Evolutionary conservation across 1,139 yeast genomes (phyloP).

Genomic region (Saccharomycopsis phalli): DNA sequence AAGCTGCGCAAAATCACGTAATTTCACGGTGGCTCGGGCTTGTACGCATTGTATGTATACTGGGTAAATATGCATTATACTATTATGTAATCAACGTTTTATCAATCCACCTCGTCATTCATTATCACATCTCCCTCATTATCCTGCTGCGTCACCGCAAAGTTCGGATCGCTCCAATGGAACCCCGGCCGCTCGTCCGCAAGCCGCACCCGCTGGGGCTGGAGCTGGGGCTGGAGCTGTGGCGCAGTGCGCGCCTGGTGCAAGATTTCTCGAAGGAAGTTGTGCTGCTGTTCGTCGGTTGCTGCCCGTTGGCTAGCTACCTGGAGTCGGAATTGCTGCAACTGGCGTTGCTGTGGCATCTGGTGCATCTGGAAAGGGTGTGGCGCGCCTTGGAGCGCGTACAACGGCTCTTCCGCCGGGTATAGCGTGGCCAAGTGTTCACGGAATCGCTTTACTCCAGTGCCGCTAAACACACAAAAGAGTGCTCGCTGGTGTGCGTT

Average conservation of each 20-base stretch:
- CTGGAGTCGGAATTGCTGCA: slow-evolving; percentile 4
- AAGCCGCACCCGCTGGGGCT: background rate
- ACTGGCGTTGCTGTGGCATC: slow-evolving; percentile 6
- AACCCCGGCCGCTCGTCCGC: background rate
- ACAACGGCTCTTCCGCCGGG: slow-evolving; percentile 21
- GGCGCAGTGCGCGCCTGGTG: background rate
- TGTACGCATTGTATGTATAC: too few relatives aligned
- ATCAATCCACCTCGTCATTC: slow-evolving; percentile 5
- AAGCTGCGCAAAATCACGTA: background rate
- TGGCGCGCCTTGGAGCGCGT: too few relatives aligned
- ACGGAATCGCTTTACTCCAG: slow-evolving; percentile 70
- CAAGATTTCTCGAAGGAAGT: background rate
- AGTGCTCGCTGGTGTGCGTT: slow-evolving; percentile 77
- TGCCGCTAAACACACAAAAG: slow-evolving; percentile 91
- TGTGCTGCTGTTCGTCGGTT: background rate
- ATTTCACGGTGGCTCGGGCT: background rate
- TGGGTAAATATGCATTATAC: background rate
- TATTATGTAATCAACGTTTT: background rate
- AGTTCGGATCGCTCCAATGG: slow-evolving; percentile 1
- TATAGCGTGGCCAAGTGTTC: slow-evolving; percentile 43
- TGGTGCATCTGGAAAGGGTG: too few relatives aligned
- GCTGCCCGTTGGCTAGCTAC: background rate
- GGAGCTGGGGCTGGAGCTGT: background rate
- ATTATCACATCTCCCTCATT: slow-evolving; percentile 1
- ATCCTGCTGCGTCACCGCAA: slow-evolving; percentile 1